phyloP scores from a whole-genome alignment of 345 rosid genomes.

The Brassica rapa region DNA sequence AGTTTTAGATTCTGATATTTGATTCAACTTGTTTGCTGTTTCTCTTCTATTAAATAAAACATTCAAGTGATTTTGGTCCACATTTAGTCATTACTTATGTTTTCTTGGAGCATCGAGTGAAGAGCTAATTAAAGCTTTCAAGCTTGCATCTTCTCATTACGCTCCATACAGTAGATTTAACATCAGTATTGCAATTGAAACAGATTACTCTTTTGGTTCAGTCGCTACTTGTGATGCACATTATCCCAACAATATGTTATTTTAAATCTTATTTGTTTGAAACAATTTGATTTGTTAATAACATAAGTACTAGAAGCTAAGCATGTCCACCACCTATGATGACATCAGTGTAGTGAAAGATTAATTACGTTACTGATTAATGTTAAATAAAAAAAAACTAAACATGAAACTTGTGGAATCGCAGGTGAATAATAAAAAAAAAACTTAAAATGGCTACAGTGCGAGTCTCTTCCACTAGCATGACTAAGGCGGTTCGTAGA shows the following conservation, averaged over 20 bases:
- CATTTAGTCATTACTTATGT: not conserved
- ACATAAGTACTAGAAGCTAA: not conserved
- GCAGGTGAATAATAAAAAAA: constrained; percentile 26
- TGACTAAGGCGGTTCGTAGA: constrained; percentile 49
- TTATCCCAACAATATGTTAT: not conserved
- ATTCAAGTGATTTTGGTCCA: not conserved
- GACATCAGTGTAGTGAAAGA: not conserved
- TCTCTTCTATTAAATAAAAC: not conserved
- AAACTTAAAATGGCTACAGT: constrained; percentile 50
- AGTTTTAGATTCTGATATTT: not conserved
- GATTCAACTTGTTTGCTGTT: not conserved
- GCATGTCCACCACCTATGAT: not conserved
- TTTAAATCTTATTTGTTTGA: not conserved
- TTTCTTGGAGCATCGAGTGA: constrained; percentile 62
- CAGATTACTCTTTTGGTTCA: constrained; percentile 42
- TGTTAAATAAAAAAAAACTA: not conserved
- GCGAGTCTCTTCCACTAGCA: constrained; percentile 45
- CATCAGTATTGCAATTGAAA: constrained; percentile 41
- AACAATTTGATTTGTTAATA: not conserved
- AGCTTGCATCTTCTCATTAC: constrained; percentile 71
- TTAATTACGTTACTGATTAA: not conserved
- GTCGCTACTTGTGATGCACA: constrained; percentile 24
- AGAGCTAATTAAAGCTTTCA: constrained; percentile 43
- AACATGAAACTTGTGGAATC: not conserved
- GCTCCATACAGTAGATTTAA: constrained; percentile 47